Percentiles rank a stretch among this genome's conserved stretches.
These are phyloP conservation scores for Hymenoscyphus occultus DNA, from an alignment of 2,329 filamentous ascomycete genomes.

Conservation along the genomic window DNA sequence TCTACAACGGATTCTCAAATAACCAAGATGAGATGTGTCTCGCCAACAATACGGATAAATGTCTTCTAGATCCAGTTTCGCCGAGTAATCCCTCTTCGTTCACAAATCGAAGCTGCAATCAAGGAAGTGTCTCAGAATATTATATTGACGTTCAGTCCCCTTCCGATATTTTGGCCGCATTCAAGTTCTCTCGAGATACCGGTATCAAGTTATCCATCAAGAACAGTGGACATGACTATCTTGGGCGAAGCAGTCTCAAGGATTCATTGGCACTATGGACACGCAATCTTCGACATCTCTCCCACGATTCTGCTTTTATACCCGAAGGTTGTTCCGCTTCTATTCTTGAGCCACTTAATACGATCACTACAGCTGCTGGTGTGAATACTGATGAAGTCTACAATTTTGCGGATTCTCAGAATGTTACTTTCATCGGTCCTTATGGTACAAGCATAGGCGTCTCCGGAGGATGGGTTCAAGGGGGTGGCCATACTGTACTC, in stretches of 20 bases:
- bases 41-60: neutral
- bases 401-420: constrained; percentile 30
- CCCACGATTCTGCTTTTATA: constrained; percentile 13
- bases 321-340: constrained; percentile 18
- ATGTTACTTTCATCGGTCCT: constrained; percentile 29
- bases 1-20: neutral
- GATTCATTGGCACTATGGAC: constrained; percentile 24
- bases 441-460: constrained; percentile 47
- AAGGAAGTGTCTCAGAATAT: constrained; percentile 5
- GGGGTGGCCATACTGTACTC: constrained; percentile 54
- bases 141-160: neutral
- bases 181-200: neutral
- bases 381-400: constrained; percentile 29
- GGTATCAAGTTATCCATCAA: neutral
- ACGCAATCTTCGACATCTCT: constrained; percentile 15
- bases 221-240: constrained; percentile 26
- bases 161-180: neutral
- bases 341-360: constrained; percentile 19
- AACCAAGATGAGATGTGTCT: constrained; percentile 3
- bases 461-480: constrained; percentile 46
- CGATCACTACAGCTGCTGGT: constrained; percentile 29
- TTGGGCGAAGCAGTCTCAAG: constrained; percentile 24
- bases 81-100: neutral
- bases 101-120: neutral
- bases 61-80: neutral